Base-by-base conservation (phyloP, 306 rosid species). In the Datisca glomerata region DNA sequence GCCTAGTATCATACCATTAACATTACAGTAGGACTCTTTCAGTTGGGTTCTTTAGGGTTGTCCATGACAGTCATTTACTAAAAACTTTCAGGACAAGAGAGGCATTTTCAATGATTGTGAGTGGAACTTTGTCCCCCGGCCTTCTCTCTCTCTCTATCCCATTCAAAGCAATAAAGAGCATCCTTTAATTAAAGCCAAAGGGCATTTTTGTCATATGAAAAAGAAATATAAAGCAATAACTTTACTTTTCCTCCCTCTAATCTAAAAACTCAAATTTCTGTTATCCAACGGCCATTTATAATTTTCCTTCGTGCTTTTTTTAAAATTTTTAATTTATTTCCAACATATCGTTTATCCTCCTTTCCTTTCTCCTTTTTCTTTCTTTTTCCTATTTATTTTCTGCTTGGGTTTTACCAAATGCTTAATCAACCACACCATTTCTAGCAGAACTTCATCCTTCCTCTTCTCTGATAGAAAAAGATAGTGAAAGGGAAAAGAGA, bases 161-260 rank as follows among this genome's bases (percentile, higher is more conserved):
- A 45, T 70, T 73, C 70, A 73, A 76, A 79, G 79, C 68, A 58
- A 68, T 68, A 73, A 84, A 85, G 89, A 67, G 29, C 57, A 47
- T 46, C 53, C 84, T 73, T 80, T 71, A 67, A 50, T 66, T 76
- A 85, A 76, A 85, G 96, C 77, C 61, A 74, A 74, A 72, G 89
- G 89, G 75, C 65, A 81, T 51, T 78, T 61, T 81, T 75, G 96
- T 69, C 89, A 69, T 43, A 50, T 38, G 50, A 72, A 64, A 41
- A 61, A 67, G 63, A 45, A 67, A 60, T 8, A 61, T n/a, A 44
- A 23, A 67, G 74, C 82, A 71, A 63, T 52, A 51, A 38, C 78
- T 77, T 71, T 69, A 50, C 73, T 70, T 64, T 58, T 47, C 21
- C 15, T 63, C 53, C 56, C 73, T 62, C 72, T 71, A 75, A 73